Evolutionary conservation across 164 flowering plant species (phyloP), one percentile per base, ranked within the genome.

Genomic region (Nymphaea thermarum): DNA sequence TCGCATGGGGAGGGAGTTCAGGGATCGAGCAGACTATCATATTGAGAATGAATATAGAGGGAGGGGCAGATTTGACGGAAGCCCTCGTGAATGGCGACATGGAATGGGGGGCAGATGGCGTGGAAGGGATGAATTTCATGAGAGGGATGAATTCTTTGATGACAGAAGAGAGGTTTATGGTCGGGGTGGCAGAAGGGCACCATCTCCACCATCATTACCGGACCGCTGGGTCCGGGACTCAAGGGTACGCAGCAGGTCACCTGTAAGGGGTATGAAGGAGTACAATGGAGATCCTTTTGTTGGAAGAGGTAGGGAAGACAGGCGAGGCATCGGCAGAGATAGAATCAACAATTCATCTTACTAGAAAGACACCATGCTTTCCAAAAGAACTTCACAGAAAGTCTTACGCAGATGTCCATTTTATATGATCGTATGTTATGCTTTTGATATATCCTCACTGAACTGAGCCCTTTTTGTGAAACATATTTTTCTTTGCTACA

Each of bases 191-290:
- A 16, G 43, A 12, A 62, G 43, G 10, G 51, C 45, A 41, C 75
- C 68, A 36, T 78, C 88, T 42, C 80, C 83, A 3, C 83, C 67
- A 3, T 79, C 82, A 12, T 74, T 65, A 59, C 85, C 83, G 65
- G 90, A 78, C 43, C 82, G 85, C 36, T 90, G 95, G 95, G 72
- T 68, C 6, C 86, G 79, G 57, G 89, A 81, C 71, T 43, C 64
- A 2, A 82, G 98, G 73, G 91, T 83, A 73, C 80, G 96, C 73
- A 93, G 96, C 75, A 76, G 93, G 5, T 92, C 98, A 1, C 98
- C 98, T 1, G 42, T 86, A 4, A 82, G 89, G 74, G 81, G 81
- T 57, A 85, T 74, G 12, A 86, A 76, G 73, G 91, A 83, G 41
- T 81, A 76, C 59, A 17, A 64, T 64, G n/a, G 66, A 6, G 66